These are phyloP conservation scores for Lactarius vividus DNA, from an alignment of 768 basidiomycete genomes.

Conservation along the genomic window DNA sequence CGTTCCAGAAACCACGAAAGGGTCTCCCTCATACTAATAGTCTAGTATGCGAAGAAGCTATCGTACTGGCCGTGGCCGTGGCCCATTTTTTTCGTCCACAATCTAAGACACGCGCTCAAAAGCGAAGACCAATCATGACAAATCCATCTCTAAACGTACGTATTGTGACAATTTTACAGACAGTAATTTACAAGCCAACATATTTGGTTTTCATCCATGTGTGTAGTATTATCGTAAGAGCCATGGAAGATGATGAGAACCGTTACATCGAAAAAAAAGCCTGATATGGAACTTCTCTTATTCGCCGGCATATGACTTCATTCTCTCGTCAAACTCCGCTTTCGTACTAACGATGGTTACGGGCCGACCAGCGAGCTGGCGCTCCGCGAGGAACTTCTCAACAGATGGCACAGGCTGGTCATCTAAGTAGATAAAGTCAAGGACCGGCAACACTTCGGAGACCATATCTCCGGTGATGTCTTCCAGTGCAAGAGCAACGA, in stretches of 20 bases:
- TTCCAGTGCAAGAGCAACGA: too few species aligned
- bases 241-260: not conserved
- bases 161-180: not conserved
- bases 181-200: not conserved
- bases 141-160: not conserved
- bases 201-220: not conserved
- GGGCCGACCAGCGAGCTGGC: not conserved
- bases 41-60: too few species aligned
- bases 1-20: too few species aligned
- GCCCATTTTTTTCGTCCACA: too few species aligned
- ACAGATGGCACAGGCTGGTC: not conserved
- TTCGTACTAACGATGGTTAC: not conserved
- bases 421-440: not conserved
- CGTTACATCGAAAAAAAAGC: not conserved
- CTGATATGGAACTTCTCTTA: not conserved
- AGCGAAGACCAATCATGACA: not conserved
- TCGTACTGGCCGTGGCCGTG: too few species aligned
- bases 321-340: not conserved
- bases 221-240: not conserved
- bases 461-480: too few species aligned
- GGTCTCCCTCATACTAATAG: too few species aligned
- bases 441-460: not conserved
- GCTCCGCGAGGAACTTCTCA: not conserved
- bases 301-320: not conserved
- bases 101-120: too few species aligned